A percentile compares a stretch with the other conserved stretches of the same genome.
Evolutionary conservation across 192 early-diverging fungal genomes (phyloP).

Genomic region (Globomyces pollinis-pini): DNA sequence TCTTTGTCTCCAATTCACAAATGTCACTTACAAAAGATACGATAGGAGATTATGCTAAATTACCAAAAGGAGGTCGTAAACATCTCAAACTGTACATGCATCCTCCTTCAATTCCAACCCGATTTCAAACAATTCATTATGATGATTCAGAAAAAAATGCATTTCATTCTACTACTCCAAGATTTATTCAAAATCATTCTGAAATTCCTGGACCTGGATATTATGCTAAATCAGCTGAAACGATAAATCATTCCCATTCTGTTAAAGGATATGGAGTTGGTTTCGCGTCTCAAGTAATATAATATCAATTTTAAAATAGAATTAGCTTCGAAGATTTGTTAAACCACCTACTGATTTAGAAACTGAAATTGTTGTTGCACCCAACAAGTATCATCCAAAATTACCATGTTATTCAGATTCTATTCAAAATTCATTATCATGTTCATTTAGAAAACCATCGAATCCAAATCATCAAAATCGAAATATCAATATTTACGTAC

Average conservation of each 20-base stretch:
- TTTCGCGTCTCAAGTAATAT: conserved; percentile 39
- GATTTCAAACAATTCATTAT: conserved; percentile 45
- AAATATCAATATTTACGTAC: conserved; percentile 10
- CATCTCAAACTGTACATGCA: conserved; percentile 25
- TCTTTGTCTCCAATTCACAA: no score
- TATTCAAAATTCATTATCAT: conserved; percentile 24
- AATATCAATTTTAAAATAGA: conserved; percentile 6
- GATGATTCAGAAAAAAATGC: conserved; percentile 42
- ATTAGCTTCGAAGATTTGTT: conserved; percentile 19
- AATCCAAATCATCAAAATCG: conserved; percentile 6
- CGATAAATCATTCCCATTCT: conserved; percentile 25
- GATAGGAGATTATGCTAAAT: no score
- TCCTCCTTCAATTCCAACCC: conserved; percentile 43
- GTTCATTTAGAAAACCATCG: conserved; percentile 24
- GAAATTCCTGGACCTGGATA: conserved; percentile 51
- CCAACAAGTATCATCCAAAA: conserved; percentile 28
- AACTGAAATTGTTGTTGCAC: conserved; percentile 11
- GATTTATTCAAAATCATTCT: conserved; percentile 28
- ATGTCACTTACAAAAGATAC: no score
- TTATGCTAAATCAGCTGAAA: conserved; percentile 22
- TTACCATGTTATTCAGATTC: conserved; percentile 22
- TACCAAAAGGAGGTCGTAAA: conserved; percentile 29
- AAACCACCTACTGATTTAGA: conserved; percentile 33
- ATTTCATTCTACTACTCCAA: conserved; percentile 34
- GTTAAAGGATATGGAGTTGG: conserved; percentile 38